A percentile compares a stretch with the other conserved stretches of the same genome.
Evolutionary conservation across 345 rosid genomes (phyloP).

Genomic region (Ceriops tagal): DNA sequence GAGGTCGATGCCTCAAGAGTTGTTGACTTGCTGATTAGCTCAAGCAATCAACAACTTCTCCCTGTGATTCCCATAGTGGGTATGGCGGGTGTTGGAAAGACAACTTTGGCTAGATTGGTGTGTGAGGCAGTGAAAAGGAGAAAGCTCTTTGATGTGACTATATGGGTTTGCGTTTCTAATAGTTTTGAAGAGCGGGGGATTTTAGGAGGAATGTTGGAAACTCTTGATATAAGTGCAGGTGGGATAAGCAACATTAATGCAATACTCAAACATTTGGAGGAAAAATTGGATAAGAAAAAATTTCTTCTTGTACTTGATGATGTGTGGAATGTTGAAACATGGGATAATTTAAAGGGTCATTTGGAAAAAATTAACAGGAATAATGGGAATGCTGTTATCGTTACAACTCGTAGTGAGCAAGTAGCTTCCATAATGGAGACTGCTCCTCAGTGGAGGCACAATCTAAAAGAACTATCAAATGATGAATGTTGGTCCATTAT

Average conservation of each 20-base stretch:
- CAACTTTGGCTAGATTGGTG: conserved; percentile 16
- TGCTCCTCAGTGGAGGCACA: not conserved
- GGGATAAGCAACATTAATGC: not conserved
- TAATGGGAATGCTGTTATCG: conserved; percentile 8
- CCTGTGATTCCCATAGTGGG: conserved; percentile 15
- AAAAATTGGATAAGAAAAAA: not conserved
- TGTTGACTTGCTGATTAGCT: conserved; percentile 4
- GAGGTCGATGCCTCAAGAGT: conserved; percentile 10
- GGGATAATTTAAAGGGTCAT: conserved; percentile 8
- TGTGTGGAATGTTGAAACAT: conserved; percentile 19
- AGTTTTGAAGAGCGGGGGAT: conserved; percentile 1
- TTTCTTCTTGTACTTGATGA: conserved; percentile 23
- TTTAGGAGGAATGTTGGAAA: conserved; percentile 13
- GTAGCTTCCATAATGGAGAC: conserved; percentile 13
- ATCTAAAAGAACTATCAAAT: not conserved
- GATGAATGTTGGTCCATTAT: conserved; percentile 23
- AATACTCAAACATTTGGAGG: not conserved
- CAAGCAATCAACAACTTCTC: not conserved
- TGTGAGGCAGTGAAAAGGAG: not conserved
- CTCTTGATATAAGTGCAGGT: not conserved
- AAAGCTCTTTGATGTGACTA: not conserved
- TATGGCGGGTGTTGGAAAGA: conserved; percentile 30
- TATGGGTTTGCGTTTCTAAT: conserved; percentile 18
- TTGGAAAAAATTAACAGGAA: not conserved
- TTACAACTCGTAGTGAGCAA: conserved; percentile 19